A percentile compares a stretch with the other conserved stretches of the same genome.
Evolutionary conservation across 73 alveolate species (phyloP).

Genomic region (Paramecium primaurelia): DNA sequence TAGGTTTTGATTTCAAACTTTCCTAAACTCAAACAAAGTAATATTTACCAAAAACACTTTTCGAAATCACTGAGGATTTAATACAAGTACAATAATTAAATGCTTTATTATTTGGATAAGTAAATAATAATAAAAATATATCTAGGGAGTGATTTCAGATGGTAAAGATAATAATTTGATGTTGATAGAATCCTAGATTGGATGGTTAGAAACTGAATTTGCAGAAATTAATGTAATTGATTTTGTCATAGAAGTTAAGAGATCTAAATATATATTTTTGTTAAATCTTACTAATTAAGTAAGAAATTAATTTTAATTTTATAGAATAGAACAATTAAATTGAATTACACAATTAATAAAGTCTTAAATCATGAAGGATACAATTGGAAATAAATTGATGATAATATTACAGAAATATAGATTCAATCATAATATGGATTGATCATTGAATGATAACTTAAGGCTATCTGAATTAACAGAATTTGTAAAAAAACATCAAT

Average conservation of each 20-base stretch:
- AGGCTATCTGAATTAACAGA: not conserved
- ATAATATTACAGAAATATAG: not conserved
- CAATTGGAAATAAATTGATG: not conserved
- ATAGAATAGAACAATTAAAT: not conserved
- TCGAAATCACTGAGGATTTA: not conserved
- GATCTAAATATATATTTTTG: not conserved
- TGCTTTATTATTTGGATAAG: not conserved
- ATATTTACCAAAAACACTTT: not conserved
- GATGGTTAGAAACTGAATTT: not conserved
- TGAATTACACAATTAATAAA: not conserved
- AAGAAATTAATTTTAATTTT: not conserved
- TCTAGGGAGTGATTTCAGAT: not conserved
- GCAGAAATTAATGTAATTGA: not conserved
- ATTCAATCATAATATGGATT: not conserved
- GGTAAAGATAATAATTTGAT: not conserved
- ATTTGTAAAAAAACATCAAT: not conserved
- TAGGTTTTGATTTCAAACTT: constrained; percentile 96
- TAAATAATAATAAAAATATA: not conserved
- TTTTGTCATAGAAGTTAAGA: not conserved
- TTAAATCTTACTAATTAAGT: not conserved
- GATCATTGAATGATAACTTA: not conserved
- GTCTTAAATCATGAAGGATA: not conserved
- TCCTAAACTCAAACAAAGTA: not conserved
- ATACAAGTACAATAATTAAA: not conserved
- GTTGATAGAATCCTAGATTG: not conserved